Evolutionary conservation across 139 green algal genomes (phyloP), one percentile per base, ranked within the genome.

Genomic region (Gonium pectorale): DNA sequence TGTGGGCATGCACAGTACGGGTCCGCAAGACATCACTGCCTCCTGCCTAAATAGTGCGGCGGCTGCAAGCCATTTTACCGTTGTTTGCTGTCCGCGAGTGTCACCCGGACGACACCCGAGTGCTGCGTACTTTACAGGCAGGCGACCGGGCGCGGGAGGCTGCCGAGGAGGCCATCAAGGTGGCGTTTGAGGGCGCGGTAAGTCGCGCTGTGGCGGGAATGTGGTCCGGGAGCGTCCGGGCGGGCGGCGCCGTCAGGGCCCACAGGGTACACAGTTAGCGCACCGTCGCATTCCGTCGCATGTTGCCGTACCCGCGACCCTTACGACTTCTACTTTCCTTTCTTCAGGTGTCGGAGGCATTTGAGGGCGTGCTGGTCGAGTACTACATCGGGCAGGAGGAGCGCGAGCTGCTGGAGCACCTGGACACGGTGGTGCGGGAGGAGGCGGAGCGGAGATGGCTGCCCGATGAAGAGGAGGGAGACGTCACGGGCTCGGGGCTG

Each of bases 381-480:
- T 85, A 84, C 35, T 94, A 94, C 64, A 85, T 94, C 43, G 81
- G 68, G 4, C 88, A 92, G 87, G 90, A 94, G 90, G 85, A 90
- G 73, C 83, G 81, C 19, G 90, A 93, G 72, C 91, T 99, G 49
- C 68, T 92, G 46, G 84, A 89, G 27, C 88, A 91, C 51, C 82
- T 98, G 62, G 93, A 98, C 29, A 54, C 83, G 19, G 82, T 95
- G 67, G 85, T 98, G 41, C 56, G 60, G 54, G 93, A 97, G 86
- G 97, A 99, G 94, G 94, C 40, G 21, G 89, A 93, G 66, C 71
- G 82, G 5, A 33, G 69, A 24, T 81, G 81, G 80, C 52, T 71
- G 80, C 80, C 80, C 38, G 67, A 80, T 38, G 52, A 69, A 38
- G 75, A 82, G 59, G 75, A 82, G 75, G 75, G 75, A 15, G 75